phyloP scores from a whole-genome alignment of 331 rosid species.

The Quercus lobata region DNA sequence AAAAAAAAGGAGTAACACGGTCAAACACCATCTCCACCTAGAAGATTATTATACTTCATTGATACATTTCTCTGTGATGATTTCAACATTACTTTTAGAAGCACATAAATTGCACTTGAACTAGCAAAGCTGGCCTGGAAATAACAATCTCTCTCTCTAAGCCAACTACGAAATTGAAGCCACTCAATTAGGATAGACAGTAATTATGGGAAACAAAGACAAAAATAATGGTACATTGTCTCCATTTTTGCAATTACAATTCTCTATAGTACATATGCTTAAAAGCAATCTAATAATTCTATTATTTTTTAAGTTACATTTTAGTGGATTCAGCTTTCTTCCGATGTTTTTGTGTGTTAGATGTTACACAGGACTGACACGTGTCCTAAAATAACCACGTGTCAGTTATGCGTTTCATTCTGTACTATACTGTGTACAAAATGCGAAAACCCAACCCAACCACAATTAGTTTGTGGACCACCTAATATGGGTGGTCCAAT shows the following conservation, averaged over 20 bases:
- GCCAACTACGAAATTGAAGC: conserved; percentile 28
- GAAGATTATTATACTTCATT: conserved; percentile 30
- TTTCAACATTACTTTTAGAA: conserved; percentile 29
- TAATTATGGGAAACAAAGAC: conserved; percentile 58
- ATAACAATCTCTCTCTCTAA: conserved; percentile 27
- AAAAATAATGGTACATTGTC: neutral
- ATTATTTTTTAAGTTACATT: no score
- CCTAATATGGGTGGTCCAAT: conserved; percentile 30
- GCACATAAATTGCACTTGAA: conserved; percentile 32
- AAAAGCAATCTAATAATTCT: neutral
- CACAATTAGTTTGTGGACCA: conserved; percentile 36
- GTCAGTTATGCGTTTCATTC: no score
- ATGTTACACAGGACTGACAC: fast-evolving
- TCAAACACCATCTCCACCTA: conserved; percentile 39
- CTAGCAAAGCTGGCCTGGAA: conserved; percentile 25
- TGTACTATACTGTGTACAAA: no score
- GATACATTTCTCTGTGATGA: conserved; percentile 38
- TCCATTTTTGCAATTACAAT: neutral
- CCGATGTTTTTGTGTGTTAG: no score
- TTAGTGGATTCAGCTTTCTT: no score
- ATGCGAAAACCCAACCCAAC: neutral
- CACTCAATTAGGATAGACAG: conserved; percentile 54
- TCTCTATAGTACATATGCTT: neutral
- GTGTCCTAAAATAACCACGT: no score
- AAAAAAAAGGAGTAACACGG: conserved; percentile 7